phyloP scores from a whole-genome alignment of 805 yeast genomes.

The Blastobotrys terrestris region DNA sequence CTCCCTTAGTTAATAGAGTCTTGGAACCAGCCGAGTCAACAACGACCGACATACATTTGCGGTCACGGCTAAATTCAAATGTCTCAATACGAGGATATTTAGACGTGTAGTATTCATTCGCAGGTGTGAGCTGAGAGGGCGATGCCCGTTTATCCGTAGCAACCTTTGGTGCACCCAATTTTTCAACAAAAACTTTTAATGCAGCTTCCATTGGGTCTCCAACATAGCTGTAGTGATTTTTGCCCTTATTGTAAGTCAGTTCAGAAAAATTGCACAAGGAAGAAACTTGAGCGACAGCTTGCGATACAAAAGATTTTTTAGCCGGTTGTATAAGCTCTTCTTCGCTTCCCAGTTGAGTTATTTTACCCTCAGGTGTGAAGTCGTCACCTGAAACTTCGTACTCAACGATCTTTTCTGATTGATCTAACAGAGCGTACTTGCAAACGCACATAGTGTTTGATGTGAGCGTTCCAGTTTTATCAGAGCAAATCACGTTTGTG shows the following conservation, averaged over 20 bases:
- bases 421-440: constrained; percentile 65
- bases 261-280: constrained; percentile 37
- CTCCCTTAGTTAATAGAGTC: constrained; percentile 44
- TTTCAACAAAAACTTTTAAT: constrained; percentile 38
- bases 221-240: constrained; percentile 29
- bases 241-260: constrained; percentile 27
- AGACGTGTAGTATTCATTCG: constrained; percentile 13
- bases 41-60: constrained; percentile 50
- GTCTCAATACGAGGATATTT: constrained; percentile 28
- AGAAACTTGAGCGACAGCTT: constrained; percentile 34
- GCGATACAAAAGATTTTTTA: constrained; percentile 9
- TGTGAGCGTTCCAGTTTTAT: constrained; percentile 96
- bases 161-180: constrained; percentile 26
- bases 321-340: constrained; percentile 17
- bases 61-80: constrained; percentile 43
- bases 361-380: constrained; percentile 27
- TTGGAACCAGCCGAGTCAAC: constrained; percentile 20
- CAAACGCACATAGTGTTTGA: constrained; percentile 79
- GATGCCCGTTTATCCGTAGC: constrained; percentile 12
- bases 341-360: constrained; percentile 20
- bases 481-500: constrained; percentile 86
- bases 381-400: constrained; percentile 38
- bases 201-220: constrained; percentile 56
- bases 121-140: constrained; percentile 6
- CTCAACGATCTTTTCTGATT: constrained; percentile 28